Conservation (phyloP, 768 basidiomycete genomes). For the Amanita thiersii region DNA sequence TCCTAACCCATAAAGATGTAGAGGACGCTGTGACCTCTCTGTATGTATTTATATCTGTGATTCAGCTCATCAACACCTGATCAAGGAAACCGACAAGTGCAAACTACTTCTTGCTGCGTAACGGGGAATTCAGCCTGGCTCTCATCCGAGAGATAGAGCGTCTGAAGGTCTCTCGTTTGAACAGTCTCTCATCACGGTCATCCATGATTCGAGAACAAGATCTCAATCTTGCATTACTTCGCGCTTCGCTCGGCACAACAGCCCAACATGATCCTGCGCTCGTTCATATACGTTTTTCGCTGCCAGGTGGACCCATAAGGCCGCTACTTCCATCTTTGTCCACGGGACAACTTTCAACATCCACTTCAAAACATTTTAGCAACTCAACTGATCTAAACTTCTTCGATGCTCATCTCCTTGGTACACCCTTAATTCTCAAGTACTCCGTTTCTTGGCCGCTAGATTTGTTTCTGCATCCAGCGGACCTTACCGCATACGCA, state of each 20-base stretch:
- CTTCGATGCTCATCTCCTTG: constrained; percentile 73
- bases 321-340: constrained; percentile 74
- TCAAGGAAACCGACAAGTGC: constrained; percentile 40
- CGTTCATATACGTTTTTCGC: constrained; percentile 60
- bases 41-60: constrained; percentile 34
- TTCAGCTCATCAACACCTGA: constrained; percentile 7
- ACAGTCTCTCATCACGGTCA: constrained; percentile 50
- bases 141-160: constrained; percentile 84
- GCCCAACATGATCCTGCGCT: constrained; percentile 83
- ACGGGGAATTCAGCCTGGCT: constrained; percentile 80
- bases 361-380: constrained; percentile 21
- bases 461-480: constrained; percentile 77
- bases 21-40: constrained; percentile 79
- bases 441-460: constrained; percentile 82
- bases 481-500: constrained; percentile 68
- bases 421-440: constrained; percentile 62
- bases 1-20: constrained; percentile 76
- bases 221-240: constrained; percentile 76
- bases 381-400: constrained; percentile 30
- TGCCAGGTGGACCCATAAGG: constrained; percentile 76
- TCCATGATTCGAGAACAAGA: constrained; percentile 89
- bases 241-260: constrained; percentile 81
- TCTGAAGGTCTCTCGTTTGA: constrained; percentile 72
- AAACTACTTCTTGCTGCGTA: constrained; percentile 81
- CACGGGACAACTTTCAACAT: constrained; percentile 27